Conservation (phyloP, 176 grass and related monocot genomes). For the Alopecurus myosuroides region DNA sequence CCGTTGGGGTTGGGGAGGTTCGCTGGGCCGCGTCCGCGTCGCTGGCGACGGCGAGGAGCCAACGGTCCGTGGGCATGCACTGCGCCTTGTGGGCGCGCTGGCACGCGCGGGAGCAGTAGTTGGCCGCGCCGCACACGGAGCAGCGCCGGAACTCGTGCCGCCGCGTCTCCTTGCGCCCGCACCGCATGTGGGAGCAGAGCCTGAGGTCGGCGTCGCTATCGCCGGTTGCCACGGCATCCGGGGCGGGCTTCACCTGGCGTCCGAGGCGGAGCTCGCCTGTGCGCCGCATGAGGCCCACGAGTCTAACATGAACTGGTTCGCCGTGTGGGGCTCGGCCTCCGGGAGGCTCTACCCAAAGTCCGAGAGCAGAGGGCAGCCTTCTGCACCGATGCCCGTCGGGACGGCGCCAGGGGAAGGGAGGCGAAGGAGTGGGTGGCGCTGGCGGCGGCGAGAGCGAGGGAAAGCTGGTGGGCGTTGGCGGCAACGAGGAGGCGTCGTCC, state of each 20-base stretch:
- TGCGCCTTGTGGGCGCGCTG: slow-evolving; percentile 57
- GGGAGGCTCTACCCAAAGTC: slow-evolving; percentile 58
- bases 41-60: slow-evolving; percentile 33
- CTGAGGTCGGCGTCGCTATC: slow-evolving; percentile 17
- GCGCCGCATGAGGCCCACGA: slow-evolving; percentile 38
- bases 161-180: slow-evolving; percentile 66
- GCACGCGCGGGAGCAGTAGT: slow-evolving; percentile 95
- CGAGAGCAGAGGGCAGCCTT: slow-evolving; percentile 31
- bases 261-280: not conserved
- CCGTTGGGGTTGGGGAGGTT: not conserved
- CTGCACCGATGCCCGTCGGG: not conserved
- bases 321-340: slow-evolving; percentile 56
- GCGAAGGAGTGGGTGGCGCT: not conserved
- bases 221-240: not conserved
- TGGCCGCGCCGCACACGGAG: slow-evolving; percentile 78
- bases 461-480: slow-evolving; percentile 67
- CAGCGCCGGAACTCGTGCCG: slow-evolving; percentile 89
- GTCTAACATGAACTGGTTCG: slow-evolving; percentile 65
- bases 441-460: slow-evolving; percentile 21
- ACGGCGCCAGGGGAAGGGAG: not conserved
- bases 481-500: slow-evolving; percentile 60
- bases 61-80: slow-evolving; percentile 55
- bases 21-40: not conserved
- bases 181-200: slow-evolving; percentile 59
- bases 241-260: not conserved